phyloP scores from a whole-genome alignment of 495 filamentous ascomycete genomes.

The Tricharina praecox region DNA sequence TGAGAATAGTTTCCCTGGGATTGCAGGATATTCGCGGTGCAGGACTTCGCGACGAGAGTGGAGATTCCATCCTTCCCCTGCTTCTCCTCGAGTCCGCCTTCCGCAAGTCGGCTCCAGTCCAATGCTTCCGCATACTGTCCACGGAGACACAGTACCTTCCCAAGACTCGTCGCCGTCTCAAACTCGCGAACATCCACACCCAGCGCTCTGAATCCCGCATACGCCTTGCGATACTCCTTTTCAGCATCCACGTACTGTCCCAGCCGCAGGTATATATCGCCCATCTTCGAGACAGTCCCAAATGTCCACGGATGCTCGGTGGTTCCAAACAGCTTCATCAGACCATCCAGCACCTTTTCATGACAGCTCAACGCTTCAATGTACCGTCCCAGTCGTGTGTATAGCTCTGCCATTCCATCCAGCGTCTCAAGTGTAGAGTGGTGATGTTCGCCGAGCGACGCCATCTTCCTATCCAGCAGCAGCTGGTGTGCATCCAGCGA shows the following conservation, averaged over 20 bases:
- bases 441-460: conserved; percentile 3
- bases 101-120: not conserved
- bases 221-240: not conserved
- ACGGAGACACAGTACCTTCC: not conserved
- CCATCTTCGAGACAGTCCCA: not conserved
- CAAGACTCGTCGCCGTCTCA: not conserved
- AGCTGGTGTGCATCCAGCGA: not conserved
- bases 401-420: not conserved
- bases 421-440: not conserved
- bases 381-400: too few relatives aligned
- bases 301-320: conserved; percentile 1
- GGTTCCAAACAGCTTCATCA: not conserved
- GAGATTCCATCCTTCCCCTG: not conserved
- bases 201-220: not conserved
- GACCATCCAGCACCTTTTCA: not conserved
- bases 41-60: not conserved
- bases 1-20: not conserved
- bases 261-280: not conserved
- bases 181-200: not conserved
- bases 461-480: not conserved
- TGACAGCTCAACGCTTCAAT: not conserved
- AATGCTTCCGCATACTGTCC: not conserved
- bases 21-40: not conserved
- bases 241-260: not conserved
- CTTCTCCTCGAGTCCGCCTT: conserved; percentile 1